These are phyloP conservation scores for Xylaria intraflava DNA, from an alignment of 495 filamentous ascomycete species.

Conservation along the genomic window DNA sequence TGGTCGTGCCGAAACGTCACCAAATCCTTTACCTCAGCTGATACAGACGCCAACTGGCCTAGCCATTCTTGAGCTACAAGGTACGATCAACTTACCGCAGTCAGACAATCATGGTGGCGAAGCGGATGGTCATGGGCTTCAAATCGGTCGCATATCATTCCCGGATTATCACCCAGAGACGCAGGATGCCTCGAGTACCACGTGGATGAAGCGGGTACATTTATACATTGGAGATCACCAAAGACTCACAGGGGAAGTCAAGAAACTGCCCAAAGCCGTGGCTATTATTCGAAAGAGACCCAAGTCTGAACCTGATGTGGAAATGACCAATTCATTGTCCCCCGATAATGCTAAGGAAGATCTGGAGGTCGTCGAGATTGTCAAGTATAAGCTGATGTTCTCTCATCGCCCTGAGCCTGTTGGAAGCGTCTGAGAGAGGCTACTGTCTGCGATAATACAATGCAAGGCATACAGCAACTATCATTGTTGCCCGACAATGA, in stretches of 20 bases:
- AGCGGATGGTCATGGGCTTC: conserved; percentile 34
- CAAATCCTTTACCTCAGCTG: conserved; percentile 66
- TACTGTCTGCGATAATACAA: background rate
- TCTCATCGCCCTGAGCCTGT: conserved; percentile 85
- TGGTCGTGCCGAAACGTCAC: background rate
- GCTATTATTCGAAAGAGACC: conserved; percentile 61
- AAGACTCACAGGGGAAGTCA: conserved; percentile 82
- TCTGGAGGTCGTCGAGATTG: conserved; percentile 69
- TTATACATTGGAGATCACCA: conserved; percentile 87
- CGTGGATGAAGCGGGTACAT: conserved; percentile 85
- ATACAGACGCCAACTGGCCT: conserved; percentile 76
- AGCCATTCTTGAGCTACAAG: conserved; percentile 87
- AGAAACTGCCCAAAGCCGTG: conserved; percentile 70
- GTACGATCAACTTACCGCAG: conserved; percentile 65
- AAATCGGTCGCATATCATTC: conserved; percentile 71
- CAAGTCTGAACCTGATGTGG: conserved; percentile 16
- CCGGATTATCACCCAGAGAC: conserved; percentile 57
- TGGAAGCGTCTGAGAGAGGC: conserved; percentile 15
- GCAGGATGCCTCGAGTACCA: conserved; percentile 39
- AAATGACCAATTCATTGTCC: conserved; percentile 13
- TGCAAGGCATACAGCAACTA: background rate
- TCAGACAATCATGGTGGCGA: conserved; percentile 14
- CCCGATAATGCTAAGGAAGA: conserved; percentile 25
- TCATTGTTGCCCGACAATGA: background rate
- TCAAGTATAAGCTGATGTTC: conserved; percentile 87